Evolutionary conservation across 371 early-diverging fungal species (phyloP).

Genomic region (Entomophthora muscae): DNA sequence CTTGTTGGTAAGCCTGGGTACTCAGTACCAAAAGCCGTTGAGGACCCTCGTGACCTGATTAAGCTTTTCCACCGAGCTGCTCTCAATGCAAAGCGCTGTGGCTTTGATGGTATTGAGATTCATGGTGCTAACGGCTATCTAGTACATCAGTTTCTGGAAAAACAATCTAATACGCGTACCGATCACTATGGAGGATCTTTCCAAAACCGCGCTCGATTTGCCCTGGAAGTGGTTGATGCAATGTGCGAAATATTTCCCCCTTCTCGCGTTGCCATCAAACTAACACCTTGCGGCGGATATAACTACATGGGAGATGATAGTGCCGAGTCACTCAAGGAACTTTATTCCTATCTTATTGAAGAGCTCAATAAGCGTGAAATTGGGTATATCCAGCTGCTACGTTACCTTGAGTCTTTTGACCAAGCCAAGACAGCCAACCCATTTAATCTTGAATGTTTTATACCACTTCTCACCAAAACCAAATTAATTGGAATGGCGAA

Average conservation of each 20-base stretch:
- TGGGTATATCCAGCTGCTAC: conserved; percentile 2
- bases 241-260: conserved; percentile 58
- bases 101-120: conserved; percentile 47
- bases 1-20: background rate
- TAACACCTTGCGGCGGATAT: conserved; percentile 32
- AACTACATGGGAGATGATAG: conserved; percentile 36
- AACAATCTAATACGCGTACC: conserved; percentile 26
- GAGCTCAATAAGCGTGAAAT: background rate
- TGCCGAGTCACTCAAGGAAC: conserved; percentile 5
- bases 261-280: conserved; percentile 39
- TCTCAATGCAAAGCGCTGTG: conserved; percentile 10
- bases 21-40: conserved; percentile 4
- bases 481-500: background rate
- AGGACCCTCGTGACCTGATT: background rate
- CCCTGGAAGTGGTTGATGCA: conserved; percentile 25
- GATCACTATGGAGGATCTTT: conserved; percentile 35
- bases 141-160: conserved; percentile 31
- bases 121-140: conserved; percentile 46
- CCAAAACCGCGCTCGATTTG: conserved; percentile 31
- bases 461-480: background rate
- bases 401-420: background rate
- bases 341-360: conserved; percentile 3
- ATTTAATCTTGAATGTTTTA: background rate
- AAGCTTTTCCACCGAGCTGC: background rate
- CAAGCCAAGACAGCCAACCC: background rate